Base-by-base conservation (phyloP, 305 asterid genomes). In the Fraxinus platypoda region DNA sequence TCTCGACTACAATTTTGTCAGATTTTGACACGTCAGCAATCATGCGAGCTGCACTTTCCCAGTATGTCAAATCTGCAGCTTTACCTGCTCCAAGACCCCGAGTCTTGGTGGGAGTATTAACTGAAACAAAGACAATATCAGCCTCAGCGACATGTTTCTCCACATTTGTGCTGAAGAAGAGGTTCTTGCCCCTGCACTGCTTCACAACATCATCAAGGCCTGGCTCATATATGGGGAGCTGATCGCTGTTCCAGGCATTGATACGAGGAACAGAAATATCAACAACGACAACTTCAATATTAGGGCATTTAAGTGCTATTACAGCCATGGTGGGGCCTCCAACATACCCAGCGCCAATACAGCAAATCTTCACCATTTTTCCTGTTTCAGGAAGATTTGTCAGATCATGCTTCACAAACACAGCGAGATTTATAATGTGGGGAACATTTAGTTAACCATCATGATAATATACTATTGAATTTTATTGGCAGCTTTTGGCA, bases 311-410 rank as follows among this genome's bases (percentile, higher is more conserved):
- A 79, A 89, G 92, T 72, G 99, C 99, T 46, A 95, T 95, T 84
- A 95, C 94, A 13, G 98, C 98, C 99, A 95, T 93, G n/a, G 98
- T 95, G 43, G 98, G 98, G n/a, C 98, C 98, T 72, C 98, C 98
- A 7, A 95, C 98, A 83, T 95, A 95, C 33, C 98, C 98, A 13
- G 97, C 98, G 81, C 98, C 98, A 72, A 95, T 92, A 85, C 99
- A 95, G 90, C 99, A 95, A 81, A 95, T 93, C 89, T 95, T 95
- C 91, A 95, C 97, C 99, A 95, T 95, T 59, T 83, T 88, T 33
- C 73, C 77, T 71, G 54, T 46, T 46, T 46, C 11, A 23, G 46
- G 62, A 30, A 23, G 68, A 78, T 3, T 68, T 76, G 76, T 86
- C 41, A 86, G 81, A 72, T 38, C 62, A 79, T 25, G 64, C 21